Percentiles rank a stretch among this genome's conserved stretches.
Conservation (phyloP, 495 filamentous ascomycete species). For the Astrothelium macrocarpum region DNA sequence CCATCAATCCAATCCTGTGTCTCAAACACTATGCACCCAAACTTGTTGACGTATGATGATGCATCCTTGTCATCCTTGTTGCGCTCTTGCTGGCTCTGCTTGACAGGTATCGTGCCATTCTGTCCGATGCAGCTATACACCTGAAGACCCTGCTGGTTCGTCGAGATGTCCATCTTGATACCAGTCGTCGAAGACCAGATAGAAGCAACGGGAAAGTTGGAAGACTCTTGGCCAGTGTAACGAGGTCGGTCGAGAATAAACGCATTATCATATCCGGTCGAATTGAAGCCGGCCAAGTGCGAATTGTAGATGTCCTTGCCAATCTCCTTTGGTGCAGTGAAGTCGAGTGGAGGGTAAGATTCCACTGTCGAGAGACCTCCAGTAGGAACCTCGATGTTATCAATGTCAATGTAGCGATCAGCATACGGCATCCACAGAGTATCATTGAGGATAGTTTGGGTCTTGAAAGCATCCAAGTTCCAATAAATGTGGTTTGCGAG, state of each 20-base stretch:
- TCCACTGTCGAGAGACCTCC: constrained; percentile 50
- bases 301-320: constrained; percentile 51
- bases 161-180: constrained; percentile 61
- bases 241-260: constrained; percentile 58
- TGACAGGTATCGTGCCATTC: constrained; percentile 52
- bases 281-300: constrained; percentile 45
- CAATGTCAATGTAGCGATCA: constrained; percentile 54
- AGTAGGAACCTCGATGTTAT: constrained; percentile 64
- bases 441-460: constrained; percentile 54
- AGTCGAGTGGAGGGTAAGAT: constrained; percentile 57
- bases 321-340: constrained; percentile 59
- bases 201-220: constrained; percentile 51
- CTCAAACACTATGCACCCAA: constrained; percentile 63
- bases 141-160: constrained; percentile 69
- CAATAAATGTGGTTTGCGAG: constrained; percentile 67
- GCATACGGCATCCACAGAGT: constrained; percentile 57
- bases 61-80: constrained; percentile 23
- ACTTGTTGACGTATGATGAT: constrained; percentile 41
- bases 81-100: constrained; percentile 42
- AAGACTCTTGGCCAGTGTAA: constrained; percentile 44
- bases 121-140: constrained; percentile 67
- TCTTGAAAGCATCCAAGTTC: constrained; percentile 75
- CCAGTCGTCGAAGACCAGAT: constrained; percentile 50
- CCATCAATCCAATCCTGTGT: constrained; percentile 65
- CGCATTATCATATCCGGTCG: constrained; percentile 65